These are phyloP conservation scores for Pleodorina starrii DNA, from an alignment of 139 green algal genomes.

Conservation along the genomic window DNA sequence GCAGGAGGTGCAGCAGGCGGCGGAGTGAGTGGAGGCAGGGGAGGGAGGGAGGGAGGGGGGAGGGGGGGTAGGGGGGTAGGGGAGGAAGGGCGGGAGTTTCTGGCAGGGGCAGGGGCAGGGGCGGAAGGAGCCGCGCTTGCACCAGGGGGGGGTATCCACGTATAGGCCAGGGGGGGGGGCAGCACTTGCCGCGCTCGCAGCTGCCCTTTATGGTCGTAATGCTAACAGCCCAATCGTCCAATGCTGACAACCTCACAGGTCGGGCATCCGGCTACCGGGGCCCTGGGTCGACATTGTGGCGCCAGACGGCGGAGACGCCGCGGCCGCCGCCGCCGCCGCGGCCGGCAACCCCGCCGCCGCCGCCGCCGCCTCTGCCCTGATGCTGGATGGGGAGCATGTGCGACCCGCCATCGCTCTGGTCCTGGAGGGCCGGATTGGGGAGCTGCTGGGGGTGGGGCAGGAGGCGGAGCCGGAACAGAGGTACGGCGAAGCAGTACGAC, in stretches of 20 bases:
- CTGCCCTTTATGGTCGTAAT: neutral
- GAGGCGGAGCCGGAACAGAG: constrained; percentile 4
- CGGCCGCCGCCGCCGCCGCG: neutral
- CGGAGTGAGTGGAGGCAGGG: neutral
- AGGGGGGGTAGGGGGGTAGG: neutral
- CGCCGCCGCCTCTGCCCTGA: neutral
- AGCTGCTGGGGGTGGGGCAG: constrained; percentile 44
- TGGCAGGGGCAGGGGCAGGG: neutral
- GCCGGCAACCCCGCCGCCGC: neutral
- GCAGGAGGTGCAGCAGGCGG: constrained; percentile 1
- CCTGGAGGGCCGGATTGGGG: constrained; percentile 36
- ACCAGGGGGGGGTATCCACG: neutral
- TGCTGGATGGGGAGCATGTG: neutral
- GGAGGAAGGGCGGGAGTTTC: neutral
- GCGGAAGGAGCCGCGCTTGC: too few species aligned
- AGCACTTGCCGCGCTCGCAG: neutral
- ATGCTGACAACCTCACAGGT: neutral
- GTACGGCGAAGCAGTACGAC: neutral
- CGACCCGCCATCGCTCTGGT: constrained; percentile 7
- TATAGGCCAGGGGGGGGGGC: neutral
- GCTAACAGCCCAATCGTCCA: neutral
- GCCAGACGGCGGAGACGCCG: neutral
- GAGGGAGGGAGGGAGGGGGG: neutral
- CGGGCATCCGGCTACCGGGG: neutral
- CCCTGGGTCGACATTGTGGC: constrained; percentile 38